Conservation (phyloP, 1,139 yeast species). For the Magnusiomyces ingens region DNA sequence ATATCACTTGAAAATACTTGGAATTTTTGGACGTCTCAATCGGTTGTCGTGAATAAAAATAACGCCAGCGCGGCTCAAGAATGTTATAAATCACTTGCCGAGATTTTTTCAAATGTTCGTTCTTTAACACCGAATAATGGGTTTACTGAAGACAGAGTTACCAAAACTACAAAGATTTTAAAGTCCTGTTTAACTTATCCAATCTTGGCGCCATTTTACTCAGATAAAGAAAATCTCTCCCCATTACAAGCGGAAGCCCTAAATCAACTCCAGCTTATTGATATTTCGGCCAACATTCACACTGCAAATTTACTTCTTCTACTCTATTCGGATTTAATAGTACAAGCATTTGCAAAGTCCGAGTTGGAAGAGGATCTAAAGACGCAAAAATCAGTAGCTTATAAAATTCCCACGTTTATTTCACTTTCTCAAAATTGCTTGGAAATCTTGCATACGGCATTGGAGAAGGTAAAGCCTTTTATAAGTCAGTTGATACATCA, state of each 20-base stretch:
- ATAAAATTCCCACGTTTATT: constrained; percentile 59
- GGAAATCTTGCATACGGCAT: constrained; percentile 35
- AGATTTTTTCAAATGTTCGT: constrained; percentile 19
- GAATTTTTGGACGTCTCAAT: constrained; percentile 57
- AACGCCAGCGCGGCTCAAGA: constrained; percentile 28
- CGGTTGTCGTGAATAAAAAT: constrained; percentile 27
- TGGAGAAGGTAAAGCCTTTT: constrained; percentile 34
- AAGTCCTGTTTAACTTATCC: constrained; percentile 24
- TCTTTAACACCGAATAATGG: constrained; percentile 9
- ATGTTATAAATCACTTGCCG: constrained; percentile 26
- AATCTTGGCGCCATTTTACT: constrained; percentile 28
- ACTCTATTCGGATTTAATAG: constrained; percentile 20
- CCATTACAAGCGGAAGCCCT: constrained; percentile 31
- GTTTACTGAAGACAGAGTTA: constrained; percentile 17
- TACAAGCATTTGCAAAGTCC: constrained; percentile 25
- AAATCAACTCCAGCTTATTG: constrained; percentile 22
- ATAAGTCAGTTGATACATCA: constrained; percentile 38
- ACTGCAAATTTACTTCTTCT: constrained; percentile 17
- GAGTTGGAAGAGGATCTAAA: neutral
- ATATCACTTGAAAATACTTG: constrained; percentile 43
- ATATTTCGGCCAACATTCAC: neutral
- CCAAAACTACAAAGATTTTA: constrained; percentile 20
- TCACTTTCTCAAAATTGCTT: constrained; percentile 53
- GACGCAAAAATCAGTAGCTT: neutral
- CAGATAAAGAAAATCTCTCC: constrained; percentile 30